These are phyloP conservation scores for Aureobasidium sp. DNA, from an alignment of 2,329 filamentous ascomycete genomes.

Conservation along the genomic window DNA sequence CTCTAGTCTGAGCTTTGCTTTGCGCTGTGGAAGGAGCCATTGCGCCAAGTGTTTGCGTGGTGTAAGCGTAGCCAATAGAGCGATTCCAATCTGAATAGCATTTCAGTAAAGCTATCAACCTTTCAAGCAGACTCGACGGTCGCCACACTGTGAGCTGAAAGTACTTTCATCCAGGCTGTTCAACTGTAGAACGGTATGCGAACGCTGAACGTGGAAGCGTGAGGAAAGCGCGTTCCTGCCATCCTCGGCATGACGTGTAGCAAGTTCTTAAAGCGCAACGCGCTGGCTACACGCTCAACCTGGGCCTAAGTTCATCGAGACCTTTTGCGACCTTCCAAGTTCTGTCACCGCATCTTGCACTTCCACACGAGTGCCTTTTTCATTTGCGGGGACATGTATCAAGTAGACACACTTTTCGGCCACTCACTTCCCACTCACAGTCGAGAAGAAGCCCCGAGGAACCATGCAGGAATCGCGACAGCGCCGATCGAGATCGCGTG, in stretches of 20 bases:
- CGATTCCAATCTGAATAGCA: background rate
- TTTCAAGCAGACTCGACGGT: background rate
- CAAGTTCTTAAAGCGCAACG: background rate
- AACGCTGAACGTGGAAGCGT: background rate
- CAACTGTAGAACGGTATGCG: background rate
- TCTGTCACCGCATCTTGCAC: background rate
- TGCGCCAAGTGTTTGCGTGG: background rate
- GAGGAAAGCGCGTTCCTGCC: background rate
- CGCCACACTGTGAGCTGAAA: background rate
- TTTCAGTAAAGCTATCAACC: background rate
- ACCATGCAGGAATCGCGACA: background rate
- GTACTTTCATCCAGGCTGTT: background rate
- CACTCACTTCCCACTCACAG: background rate
- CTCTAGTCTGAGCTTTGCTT: conserved; percentile 15
- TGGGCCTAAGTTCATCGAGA: background rate
- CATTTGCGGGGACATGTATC: background rate
- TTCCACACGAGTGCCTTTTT: background rate
- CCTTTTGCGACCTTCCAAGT: background rate
- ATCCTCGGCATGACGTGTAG: conserved; percentile 4
- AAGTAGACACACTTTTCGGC: background rate
- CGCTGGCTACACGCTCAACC: conserved; percentile 4
- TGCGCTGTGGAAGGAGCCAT: conserved; percentile 10
- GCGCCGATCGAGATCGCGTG: conserved; percentile 8
- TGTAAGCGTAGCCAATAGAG: background rate
- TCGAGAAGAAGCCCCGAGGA: background rate